These are phyloP conservation scores for Exophiala xenobiotica DNA, from an alignment of 2,329 filamentous ascomycete species.

Conservation along the genomic window DNA sequence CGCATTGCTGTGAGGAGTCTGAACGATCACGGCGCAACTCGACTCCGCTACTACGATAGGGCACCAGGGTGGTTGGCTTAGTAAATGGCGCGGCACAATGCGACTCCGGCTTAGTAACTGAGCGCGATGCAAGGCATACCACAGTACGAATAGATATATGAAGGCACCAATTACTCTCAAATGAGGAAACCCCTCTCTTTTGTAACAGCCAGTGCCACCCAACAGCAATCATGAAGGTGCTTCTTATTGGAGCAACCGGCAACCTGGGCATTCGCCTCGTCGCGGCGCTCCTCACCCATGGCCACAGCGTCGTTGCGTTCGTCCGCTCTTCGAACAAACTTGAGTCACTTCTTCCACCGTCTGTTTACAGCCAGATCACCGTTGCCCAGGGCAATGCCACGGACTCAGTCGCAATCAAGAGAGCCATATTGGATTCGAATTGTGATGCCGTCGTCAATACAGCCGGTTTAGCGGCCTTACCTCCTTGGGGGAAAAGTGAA, in stretches of 20 bases:
- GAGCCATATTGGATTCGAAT: conserved; percentile 37
- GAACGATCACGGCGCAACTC: too few relatives aligned
- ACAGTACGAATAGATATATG: too few relatives aligned
- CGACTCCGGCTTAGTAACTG: too few relatives aligned
- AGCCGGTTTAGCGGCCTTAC: conserved; percentile 40
- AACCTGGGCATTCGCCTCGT: conserved; percentile 41
- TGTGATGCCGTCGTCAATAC: conserved; percentile 45
- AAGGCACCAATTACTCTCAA: too few relatives aligned
- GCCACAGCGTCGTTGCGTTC: conserved; percentile 41
- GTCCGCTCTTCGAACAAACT: conserved; percentile 44
- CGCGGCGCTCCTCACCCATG: conserved; percentile 36
- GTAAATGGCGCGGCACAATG: too few relatives aligned
- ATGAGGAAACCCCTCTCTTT: too few relatives aligned
- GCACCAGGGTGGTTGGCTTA: too few relatives aligned
- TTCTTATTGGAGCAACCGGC: conserved; percentile 43
- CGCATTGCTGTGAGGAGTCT: too few relatives aligned
- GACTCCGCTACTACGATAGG: too few relatives aligned
- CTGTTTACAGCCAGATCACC: conserved; percentile 34
- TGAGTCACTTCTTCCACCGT: conserved; percentile 36
- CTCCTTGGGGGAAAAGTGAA: conserved; percentile 40
- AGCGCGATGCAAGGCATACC: too few relatives aligned
- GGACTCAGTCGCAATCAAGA: conserved; percentile 37
- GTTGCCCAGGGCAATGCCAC: conserved; percentile 43
- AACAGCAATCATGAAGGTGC: conserved; percentile 39
- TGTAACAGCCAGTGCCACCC: too few relatives aligned